phyloP scores from a whole-genome alignment of 2,329 filamentous ascomycete species.

The Hypomyces perniciosus region DNA sequence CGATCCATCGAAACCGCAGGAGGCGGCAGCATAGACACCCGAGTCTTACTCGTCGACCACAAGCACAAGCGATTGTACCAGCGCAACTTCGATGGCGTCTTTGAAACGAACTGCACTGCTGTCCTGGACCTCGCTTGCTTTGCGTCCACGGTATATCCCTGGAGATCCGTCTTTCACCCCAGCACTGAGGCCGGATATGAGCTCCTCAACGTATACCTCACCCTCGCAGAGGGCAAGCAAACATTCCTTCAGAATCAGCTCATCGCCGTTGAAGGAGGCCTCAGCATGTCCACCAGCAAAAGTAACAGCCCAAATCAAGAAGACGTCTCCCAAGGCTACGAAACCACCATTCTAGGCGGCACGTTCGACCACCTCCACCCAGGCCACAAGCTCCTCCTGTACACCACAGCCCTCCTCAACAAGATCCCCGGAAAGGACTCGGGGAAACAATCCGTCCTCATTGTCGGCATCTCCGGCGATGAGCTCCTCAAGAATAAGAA shows the following conservation, averaged over 20 bases:
- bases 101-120: conserved; percentile 39
- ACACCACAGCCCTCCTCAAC: conserved; percentile 72
- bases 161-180: conserved; percentile 60
- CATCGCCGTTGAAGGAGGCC: conserved; percentile 46
- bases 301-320: neutral
- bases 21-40: conserved; percentile 63
- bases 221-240: conserved; percentile 41
- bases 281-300: conserved; percentile 33
- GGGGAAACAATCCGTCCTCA: conserved; percentile 49
- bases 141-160: conserved; percentile 49
- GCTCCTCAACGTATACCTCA: conserved; percentile 46
- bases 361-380: conserved; percentile 96
- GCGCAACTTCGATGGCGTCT: conserved; percentile 29
- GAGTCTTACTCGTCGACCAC: conserved; percentile 68
- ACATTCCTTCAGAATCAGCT: conserved; percentile 45
- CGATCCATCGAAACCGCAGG: conserved; percentile 52
- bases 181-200: conserved; percentile 59
- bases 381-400: conserved; percentile 91
- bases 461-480: conserved; percentile 85
- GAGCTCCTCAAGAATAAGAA: conserved; percentile 85
- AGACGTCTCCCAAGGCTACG: conserved; percentile 18
- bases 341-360: conserved; percentile 70
- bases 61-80: conserved; percentile 29
- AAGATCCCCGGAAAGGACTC: conserved; percentile 41
- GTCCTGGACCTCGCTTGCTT: conserved; percentile 48